Evolutionary conservation across 2,329 filamentous ascomycete genomes (phyloP).

Genomic region (Atkinsonella texensis): DNA sequence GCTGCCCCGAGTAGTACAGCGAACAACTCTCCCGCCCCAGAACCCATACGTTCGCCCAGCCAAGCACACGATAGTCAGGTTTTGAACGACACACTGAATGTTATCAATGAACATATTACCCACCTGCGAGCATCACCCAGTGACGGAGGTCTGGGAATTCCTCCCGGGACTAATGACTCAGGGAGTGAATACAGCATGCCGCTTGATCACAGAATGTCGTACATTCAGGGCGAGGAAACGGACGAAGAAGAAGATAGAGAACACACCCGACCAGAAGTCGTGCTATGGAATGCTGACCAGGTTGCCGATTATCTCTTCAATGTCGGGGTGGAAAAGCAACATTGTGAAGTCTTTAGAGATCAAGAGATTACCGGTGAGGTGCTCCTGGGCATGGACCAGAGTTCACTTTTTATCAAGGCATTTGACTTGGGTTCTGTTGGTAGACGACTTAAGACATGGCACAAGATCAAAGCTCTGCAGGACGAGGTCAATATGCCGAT

Average conservation of each 20-base stretch:
- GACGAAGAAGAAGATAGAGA: conserved; percentile 77
- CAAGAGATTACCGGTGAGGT: conserved; percentile 96
- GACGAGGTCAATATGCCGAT: conserved; percentile 57
- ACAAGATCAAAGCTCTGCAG: conserved; percentile 86
- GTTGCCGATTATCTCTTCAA: conserved; percentile 86
- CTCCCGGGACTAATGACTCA: conserved; percentile 59
- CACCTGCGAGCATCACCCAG: conserved; percentile 53
- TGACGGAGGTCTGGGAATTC: conserved; percentile 38
- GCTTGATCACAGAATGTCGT: conserved; percentile 66
- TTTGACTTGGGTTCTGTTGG: conserved; percentile 90
- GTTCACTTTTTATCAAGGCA: conserved; percentile 87
- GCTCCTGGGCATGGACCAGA: conserved; percentile 86
- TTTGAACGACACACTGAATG: conserved; percentile 86
- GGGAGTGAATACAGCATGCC: conserved; percentile 84
- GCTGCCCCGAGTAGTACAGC: conserved; percentile 15
- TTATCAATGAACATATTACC: conserved; percentile 95
- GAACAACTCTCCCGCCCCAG: conserved; percentile 16
- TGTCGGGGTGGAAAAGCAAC: conserved; percentile 71
- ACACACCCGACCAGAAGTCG: conserved; percentile 62
- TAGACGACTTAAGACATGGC: conserved; percentile 83
- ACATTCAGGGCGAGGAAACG: conserved; percentile 88
- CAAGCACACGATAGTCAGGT: conserved; percentile 52
- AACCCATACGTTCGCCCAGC: conserved; percentile 27
- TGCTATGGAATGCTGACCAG: conserved; percentile 65
- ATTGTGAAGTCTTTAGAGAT: conserved; percentile 89